Percentiles rank a stretch among this genome's conserved stretches.
phyloP scores from a whole-genome alignment of 1,284 basidiomycete species.

The Fomes fomentarius region DNA sequence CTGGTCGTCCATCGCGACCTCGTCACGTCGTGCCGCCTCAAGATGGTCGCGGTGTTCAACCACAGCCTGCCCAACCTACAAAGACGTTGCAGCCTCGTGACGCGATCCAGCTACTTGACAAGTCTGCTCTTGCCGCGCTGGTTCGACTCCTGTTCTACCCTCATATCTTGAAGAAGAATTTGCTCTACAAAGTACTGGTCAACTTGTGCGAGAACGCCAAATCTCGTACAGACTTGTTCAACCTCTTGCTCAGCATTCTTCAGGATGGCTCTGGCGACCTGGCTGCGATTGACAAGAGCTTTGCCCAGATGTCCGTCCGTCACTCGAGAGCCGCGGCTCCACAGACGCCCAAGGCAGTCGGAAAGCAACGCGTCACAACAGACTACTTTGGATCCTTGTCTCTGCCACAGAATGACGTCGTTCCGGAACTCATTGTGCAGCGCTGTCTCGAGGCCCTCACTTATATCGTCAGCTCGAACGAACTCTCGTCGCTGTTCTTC shows the following conservation, averaged over 20 bases:
- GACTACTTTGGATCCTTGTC: conserved; percentile 57
- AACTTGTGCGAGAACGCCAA: conserved; percentile 96
- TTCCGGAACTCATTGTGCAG: conserved; percentile 91
- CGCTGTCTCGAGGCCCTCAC: conserved; percentile 89
- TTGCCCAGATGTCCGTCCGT: conserved; percentile 88
- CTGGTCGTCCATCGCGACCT: conserved; percentile 27
- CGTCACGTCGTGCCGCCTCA: conserved; percentile 37
- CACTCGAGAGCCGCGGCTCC: conserved; percentile 57
- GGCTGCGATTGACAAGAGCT: conserved; percentile 91
- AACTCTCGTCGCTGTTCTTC: conserved; percentile 88
- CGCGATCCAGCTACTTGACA: conserved; percentile 94
- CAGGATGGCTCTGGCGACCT: conserved; percentile 96
- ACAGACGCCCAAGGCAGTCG: conserved; percentile 66
- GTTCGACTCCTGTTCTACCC: conserved; percentile 97
- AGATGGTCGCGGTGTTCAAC: conserved; percentile 32
- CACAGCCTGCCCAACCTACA: conserved; percentile 42
- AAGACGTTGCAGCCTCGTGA: conserved; percentile 71
- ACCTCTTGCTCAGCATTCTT: conserved; percentile 88
- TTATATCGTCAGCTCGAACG: conserved; percentile 85
- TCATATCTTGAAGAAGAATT: conserved; percentile 84
- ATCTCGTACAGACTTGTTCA: conserved; percentile 92
- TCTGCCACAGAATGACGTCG: conserved; percentile 77
- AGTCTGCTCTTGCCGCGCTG: conserved; percentile 86
- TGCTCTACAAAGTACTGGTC: conserved; percentile 89
- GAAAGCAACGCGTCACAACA: conserved; percentile 65